A percentile compares a stretch with the other conserved stretches of the same genome.
phyloP scores from a whole-genome alignment of 202 grass and related monocot genomes.

The Brachypodium distachyon region DNA sequence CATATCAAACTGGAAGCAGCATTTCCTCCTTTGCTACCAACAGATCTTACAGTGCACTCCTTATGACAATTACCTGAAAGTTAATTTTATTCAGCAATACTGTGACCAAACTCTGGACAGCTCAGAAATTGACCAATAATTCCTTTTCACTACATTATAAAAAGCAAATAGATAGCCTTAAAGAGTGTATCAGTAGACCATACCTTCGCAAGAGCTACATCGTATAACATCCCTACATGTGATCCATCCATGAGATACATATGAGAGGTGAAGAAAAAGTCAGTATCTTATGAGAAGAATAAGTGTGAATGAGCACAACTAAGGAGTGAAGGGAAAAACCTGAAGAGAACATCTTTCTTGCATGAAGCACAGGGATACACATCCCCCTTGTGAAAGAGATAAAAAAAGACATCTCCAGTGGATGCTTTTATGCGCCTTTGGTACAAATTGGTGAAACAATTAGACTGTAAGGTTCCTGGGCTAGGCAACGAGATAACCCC shows the following conservation, averaged over 20 bases:
- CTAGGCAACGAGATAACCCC: slow-evolving; percentile 18
- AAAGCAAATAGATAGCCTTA: background rate
- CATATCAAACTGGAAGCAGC: slow-evolving; percentile 44
- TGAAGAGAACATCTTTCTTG: slow-evolving; percentile 71
- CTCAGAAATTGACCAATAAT: slow-evolving; percentile 4
- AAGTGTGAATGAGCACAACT: slow-evolving; percentile 6
- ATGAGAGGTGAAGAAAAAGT: slow-evolving; percentile 26
- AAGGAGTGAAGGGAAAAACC: slow-evolving; percentile 30
- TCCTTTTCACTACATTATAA: background rate
- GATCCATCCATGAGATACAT: slow-evolving; percentile 25
- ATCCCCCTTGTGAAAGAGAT: slow-evolving; percentile 73
- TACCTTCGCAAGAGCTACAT: slow-evolving; percentile 92
- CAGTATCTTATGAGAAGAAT: slow-evolving; percentile 15
- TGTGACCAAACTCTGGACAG: slow-evolving; percentile 14
- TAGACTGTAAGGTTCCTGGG: slow-evolving; percentile 19
- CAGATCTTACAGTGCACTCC: slow-evolving; percentile 53
- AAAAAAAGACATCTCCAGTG: slow-evolving; percentile 51
- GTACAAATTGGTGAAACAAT: slow-evolving; percentile 35
- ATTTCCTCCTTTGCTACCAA: slow-evolving; percentile 33
- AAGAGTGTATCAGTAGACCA: background rate
- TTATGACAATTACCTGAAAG: slow-evolving; percentile 81
- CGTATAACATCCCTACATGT: slow-evolving; percentile 56
- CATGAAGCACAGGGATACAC: slow-evolving; percentile 75
- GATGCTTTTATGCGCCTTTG: slow-evolving; percentile 41
- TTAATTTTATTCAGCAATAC: slow-evolving; percentile 32